phyloP scores from a whole-genome alignment of 2,329 filamentous ascomycete species.

The Fusarium nelsonii region DNA sequence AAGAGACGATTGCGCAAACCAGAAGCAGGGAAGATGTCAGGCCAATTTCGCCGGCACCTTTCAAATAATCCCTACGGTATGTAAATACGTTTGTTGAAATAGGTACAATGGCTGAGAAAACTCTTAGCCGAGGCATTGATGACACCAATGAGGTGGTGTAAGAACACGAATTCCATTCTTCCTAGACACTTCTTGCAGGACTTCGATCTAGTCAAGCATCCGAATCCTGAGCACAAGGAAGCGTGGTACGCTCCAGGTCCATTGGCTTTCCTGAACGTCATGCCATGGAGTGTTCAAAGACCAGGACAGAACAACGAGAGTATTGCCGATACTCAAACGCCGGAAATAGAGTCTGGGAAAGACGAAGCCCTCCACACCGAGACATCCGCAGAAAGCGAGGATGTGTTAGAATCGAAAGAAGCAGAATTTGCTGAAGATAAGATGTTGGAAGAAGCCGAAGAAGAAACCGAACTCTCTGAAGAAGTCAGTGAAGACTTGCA shows the following conservation, averaged over 20 bases:
- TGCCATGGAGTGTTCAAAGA: conserved; percentile 27
- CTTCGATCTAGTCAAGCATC: conserved; percentile 68
- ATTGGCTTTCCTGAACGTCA: conserved; percentile 49
- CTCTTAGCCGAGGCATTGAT: conserved; percentile 70
- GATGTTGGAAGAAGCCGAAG: background rate
- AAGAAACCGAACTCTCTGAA: background rate
- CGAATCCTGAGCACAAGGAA: conserved; percentile 62
- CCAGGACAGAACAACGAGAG: background rate
- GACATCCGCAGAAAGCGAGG: background rate
- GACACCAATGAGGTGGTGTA: conserved; percentile 69
- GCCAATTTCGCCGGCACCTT: conserved; percentile 69
- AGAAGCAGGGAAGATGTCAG: conserved; percentile 49
- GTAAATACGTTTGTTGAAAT: conserved; percentile 16
- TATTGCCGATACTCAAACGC: background rate
- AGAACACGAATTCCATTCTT: conserved; percentile 60
- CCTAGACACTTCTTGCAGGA: conserved; percentile 74
- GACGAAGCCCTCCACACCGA: background rate
- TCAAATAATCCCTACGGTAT: conserved; percentile 74
- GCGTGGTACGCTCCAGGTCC: conserved; percentile 69
- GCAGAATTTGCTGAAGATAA: background rate
- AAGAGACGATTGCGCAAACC: conserved; percentile 58
- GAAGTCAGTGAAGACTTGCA: background rate
- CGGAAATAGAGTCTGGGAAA: background rate
- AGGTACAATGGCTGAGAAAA: background rate
- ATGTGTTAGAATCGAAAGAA: background rate